Evolutionary conservation across 345 rosid genomes (phyloP), one percentile per base, ranked within the genome.

Genomic region (Arabis alpina): DNA sequence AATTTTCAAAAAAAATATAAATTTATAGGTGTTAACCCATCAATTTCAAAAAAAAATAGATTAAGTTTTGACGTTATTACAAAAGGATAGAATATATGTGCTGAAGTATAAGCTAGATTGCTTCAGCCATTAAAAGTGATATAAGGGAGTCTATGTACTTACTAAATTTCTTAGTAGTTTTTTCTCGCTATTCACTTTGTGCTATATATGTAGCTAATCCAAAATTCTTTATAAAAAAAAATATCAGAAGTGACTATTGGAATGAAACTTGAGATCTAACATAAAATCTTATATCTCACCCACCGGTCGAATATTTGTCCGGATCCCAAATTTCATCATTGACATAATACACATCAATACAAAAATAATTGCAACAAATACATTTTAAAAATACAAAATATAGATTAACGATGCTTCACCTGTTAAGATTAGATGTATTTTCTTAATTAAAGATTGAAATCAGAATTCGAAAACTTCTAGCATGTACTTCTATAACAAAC

Each of bases 301-400:
- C 55, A 71, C 69, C 54, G 55, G 48, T 71, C 75, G 48, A n/a
- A 48, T 34, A 6, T 67, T 61, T 71, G 55, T 71, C 62, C 34
- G 13, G 10, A 53, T 71, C 45, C 54, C 23, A 61, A 42, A 10
- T 32, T 10, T 10, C 32, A 71, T 24, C 47, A 61, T 13, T 13
- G 23, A 36, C 42, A 70, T 19, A n/a, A 34, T 34, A 24, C 10
- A 5, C 6, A 58, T 39, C 66, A 49, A 15, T n/a, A 28, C 32
- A 28, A 28, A 28, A 28, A 28, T 16, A 10, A n/a, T 12, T 3
- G 36, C 6, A 32, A 32, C 36, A 32, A 6, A 32, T 32, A 32
- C 36, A 32, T 32, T 32, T 32, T 5, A 32, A 32, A 32, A 4
- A 32, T 6, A 41, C 28, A 58, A 23, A 54, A 59, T 49, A 34